Evolutionary conservation across 1,139 yeast species (phyloP), one percentile per base, ranked within the genome.

Genomic region (Yamadazyma diospyri): DNA sequence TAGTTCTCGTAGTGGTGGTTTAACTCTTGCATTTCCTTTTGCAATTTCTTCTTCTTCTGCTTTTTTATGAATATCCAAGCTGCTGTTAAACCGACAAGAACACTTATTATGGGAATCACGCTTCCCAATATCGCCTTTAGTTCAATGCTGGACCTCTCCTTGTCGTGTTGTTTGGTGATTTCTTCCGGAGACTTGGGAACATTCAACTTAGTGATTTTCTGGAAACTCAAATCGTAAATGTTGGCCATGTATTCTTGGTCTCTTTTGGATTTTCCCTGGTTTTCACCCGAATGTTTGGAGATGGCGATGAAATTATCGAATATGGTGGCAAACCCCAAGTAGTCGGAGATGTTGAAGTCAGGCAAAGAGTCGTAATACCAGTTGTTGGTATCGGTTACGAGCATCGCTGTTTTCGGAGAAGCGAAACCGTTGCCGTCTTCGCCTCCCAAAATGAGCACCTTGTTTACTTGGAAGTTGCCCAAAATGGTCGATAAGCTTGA

Each of bases 311-410:
- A 50, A 3, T 72, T 66, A 26, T 68, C 59, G 45, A 67, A 70
- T 10, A 70, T 56, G 10, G 72, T 59, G 2, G 67, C 70, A 3
- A 72, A 71, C 1, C 76, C 76, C 12, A 59, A 33, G 15, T 63
- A 52, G 17, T 57, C 56, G 21, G 43, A 43, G 7, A 57, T 30
- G 14, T 62, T 48, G 15, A 59, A 53, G 16, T 43, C 48, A 2
- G 58, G 38, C 1, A 50, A 33, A 21, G 45, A 39, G 64, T 69
- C 27, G 30, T 37, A 68, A 10, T 33, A 26, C 72, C 72, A 68
- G 27, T 49, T 48, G 39, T 61, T 64, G 4, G 55, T 34, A 4
- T 40, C 33, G 28, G 56, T 45, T 4, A 44, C 25, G 19, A 69
- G 48, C 29, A 50, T 53, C 5, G 62, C 52, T 40, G 51, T 47